These are phyloP conservation scores for Coniochaeta hoffmannii DNA, from an alignment of 2,329 filamentous ascomycete species.

Conservation along the genomic window DNA sequence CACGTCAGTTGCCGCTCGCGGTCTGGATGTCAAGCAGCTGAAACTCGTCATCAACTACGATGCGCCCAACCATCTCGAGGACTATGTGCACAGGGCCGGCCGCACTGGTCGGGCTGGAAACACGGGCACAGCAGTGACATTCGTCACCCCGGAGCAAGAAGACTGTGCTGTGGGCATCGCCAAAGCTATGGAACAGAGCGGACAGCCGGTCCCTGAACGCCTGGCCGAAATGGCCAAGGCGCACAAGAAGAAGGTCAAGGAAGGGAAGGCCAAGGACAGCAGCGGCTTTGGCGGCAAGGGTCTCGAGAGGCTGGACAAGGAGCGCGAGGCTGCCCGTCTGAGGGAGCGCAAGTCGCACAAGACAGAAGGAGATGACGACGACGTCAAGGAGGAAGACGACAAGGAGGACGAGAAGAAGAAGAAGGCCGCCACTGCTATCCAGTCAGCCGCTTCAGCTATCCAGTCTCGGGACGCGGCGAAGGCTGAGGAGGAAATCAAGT, in stretches of 20 bases:
- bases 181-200: slow-evolving; percentile 89
- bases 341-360: slow-evolving; percentile 86
- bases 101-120: slow-evolving; percentile 93
- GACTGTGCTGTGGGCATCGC: slow-evolving; percentile 82
- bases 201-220: slow-evolving; percentile 69
- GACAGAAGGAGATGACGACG: slow-evolving; percentile 77
- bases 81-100: slow-evolving; percentile 91
- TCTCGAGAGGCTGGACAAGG: slow-evolving; percentile 82
- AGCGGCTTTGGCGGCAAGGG: slow-evolving; percentile 94
- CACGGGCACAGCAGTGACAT: slow-evolving; percentile 89
- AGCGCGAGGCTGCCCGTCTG: slow-evolving; percentile 78
- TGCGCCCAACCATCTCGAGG: slow-evolving; percentile 87
- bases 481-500: slow-evolving; percentile 30
- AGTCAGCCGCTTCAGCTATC: slow-evolving; percentile 52
- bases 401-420: slow-evolving; percentile 64
- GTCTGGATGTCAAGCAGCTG: slow-evolving; percentile 90
- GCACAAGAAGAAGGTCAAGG: slow-evolving; percentile 86
- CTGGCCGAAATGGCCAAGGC: slow-evolving; percentile 59
- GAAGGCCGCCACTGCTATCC: slow-evolving; percentile 58
- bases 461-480: slow-evolving; percentile 44
- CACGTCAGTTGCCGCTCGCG: slow-evolving; percentile 90
- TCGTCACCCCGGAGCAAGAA: slow-evolving; percentile 86
- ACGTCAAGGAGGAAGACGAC: slow-evolving; percentile 63
- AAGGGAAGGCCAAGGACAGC: slow-evolving; percentile 81
- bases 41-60: slow-evolving; percentile 96